Evolutionary conservation across 306 rosid species (phyloP).

Genomic region (Prinsepia uniflora): DNA sequence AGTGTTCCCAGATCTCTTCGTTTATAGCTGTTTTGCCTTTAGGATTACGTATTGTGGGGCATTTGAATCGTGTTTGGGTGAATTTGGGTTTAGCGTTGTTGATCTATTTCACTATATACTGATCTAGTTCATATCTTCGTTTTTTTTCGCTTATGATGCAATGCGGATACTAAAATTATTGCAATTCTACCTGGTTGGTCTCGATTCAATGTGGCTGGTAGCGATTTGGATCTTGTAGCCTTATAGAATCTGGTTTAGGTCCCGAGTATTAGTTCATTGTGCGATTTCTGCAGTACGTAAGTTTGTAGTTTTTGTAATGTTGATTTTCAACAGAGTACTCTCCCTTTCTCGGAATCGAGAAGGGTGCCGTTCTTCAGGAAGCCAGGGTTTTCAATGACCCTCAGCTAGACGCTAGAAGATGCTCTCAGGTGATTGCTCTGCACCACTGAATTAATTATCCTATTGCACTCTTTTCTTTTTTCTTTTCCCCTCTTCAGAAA

Average conservation of each 20-base stretch:
- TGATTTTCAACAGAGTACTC: slow-evolving; percentile 68
- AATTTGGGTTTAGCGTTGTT: slow-evolving; percentile 26
- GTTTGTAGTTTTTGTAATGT: slow-evolving; percentile 15
- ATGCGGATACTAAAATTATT: slow-evolving; percentile 28
- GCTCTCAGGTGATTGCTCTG: slow-evolving; percentile 75
- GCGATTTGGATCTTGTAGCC: slow-evolving; percentile 31
- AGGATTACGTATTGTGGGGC: slow-evolving; percentile 16
- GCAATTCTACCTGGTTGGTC: slow-evolving; percentile 14
- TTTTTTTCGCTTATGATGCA: slow-evolving; percentile 11
- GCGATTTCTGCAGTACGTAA: neutral
- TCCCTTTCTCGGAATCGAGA: slow-evolving; percentile 91
- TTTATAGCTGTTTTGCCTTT: neutral
- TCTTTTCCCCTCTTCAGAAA: slow-evolving; percentile 14
- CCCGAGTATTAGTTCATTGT: neutral
- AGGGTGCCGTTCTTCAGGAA: slow-evolving; percentile 98
- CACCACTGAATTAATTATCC: neutral
- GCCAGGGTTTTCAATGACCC: slow-evolving; percentile 99
- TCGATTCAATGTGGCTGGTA: slow-evolving; percentile 21
- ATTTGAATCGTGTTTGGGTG: slow-evolving; percentile 21
- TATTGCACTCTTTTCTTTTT: neutral
- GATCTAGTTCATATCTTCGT: slow-evolving; percentile 31
- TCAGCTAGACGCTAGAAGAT: slow-evolving; percentile 88
- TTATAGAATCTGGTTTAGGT: slow-evolving; percentile 12
- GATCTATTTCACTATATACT: slow-evolving; percentile 24
- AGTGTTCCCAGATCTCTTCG: slow-evolving; percentile 52